phyloP scores from a whole-genome alignment of 176 grass and related monocot species.

The Rhynchospora breviuscula region DNA sequence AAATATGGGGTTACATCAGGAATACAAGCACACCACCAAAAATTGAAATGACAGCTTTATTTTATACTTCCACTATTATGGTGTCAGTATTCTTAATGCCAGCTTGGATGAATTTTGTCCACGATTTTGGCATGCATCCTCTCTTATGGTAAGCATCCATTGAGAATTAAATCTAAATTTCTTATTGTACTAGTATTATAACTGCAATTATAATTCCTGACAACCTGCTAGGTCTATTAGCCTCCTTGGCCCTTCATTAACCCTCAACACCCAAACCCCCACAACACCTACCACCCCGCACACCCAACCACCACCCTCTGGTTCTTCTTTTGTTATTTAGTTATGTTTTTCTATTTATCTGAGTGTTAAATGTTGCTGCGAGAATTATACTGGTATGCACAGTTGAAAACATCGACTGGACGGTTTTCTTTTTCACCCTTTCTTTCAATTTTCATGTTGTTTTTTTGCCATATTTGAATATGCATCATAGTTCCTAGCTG shows the following conservation, averaged over 20 bases:
- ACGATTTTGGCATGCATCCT: conserved; percentile 60
- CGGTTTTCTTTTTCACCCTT: too few relatives aligned
- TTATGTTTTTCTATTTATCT: background rate
- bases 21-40: conserved; percentile 36
- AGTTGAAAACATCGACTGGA: background rate
- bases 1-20: conserved; percentile 38
- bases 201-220: background rate
- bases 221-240: background rate
- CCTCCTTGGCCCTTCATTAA: background rate
- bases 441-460: background rate
- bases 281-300: too few relatives aligned
- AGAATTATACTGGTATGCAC: background rate
- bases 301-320: too few relatives aligned
- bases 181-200: background rate
- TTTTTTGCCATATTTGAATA: background rate
- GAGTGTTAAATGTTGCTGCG: background rate
- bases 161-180: background rate
- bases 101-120: conserved; percentile 59
- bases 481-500: background rate
- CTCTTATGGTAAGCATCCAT: conserved; percentile 58
- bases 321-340: background rate
- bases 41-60: conserved; percentile 42
- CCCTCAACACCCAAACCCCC: too few relatives aligned
- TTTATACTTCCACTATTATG: conserved; percentile 52
- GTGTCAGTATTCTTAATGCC: conserved; percentile 58